phyloP scores from a whole-genome alignment of 2,329 filamentous ascomycete species.

The Diaporthe caulivora region DNA sequence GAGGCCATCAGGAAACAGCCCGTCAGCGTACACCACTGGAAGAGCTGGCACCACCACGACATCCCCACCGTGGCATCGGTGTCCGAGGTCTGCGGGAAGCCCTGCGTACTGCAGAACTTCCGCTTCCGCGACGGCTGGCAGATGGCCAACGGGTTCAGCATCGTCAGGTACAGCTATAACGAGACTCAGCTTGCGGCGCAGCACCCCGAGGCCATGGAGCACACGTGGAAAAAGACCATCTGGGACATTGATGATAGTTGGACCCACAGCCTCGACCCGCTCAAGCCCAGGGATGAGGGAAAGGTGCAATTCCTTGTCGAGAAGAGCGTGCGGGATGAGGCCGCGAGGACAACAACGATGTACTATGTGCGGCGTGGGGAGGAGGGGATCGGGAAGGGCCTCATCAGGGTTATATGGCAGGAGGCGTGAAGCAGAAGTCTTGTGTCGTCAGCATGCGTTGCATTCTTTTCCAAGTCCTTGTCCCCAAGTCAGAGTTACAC shows the following conservation, averaged over 20 bases:
- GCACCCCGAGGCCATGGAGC: slow-evolving; percentile 56
- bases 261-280: slow-evolving; percentile 39
- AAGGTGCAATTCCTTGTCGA: slow-evolving; percentile 41
- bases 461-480: not conserved
- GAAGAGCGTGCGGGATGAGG: slow-evolving; percentile 35
- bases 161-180: slow-evolving; percentile 51
- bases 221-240: slow-evolving; percentile 46
- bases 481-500: not conserved
- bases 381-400: slow-evolving; percentile 32
- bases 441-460: not conserved
- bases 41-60: slow-evolving; percentile 45
- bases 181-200: slow-evolving; percentile 47
- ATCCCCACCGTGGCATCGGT: slow-evolving; percentile 53
- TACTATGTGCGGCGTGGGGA: slow-evolving; percentile 36
- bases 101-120: slow-evolving; percentile 56
- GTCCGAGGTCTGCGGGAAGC: slow-evolving; percentile 53
- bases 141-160: slow-evolving; percentile 57
- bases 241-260: slow-evolving; percentile 39
- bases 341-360: slow-evolving; percentile 32
- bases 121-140: slow-evolving; percentile 45
- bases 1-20: slow-evolving; percentile 55
- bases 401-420: slow-evolving; percentile 41
- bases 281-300: slow-evolving; percentile 36
- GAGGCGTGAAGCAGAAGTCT: slow-evolving; percentile 8
- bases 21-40: slow-evolving; percentile 60